Percentiles rank a stretch among this genome's conserved stretches.
These are phyloP conservation scores for Hortaea werneckii DNA, from an alignment of 2,329 filamentous ascomycete species.

Conservation along the genomic window DNA sequence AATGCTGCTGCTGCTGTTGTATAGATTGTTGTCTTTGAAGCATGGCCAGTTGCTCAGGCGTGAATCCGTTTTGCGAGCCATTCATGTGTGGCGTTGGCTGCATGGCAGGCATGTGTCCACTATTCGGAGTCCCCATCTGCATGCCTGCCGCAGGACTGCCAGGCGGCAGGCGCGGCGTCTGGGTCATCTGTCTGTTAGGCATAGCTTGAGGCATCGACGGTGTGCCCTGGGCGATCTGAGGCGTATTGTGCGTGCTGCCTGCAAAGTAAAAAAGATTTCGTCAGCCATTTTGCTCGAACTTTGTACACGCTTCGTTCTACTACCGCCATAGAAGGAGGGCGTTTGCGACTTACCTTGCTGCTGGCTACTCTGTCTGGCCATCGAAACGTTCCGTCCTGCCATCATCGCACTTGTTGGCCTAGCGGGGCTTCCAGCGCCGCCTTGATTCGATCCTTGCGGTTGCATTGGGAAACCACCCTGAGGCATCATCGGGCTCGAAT, in stretches of 20 bases:
- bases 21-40: conserved; percentile 23
- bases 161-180: conserved; percentile 27
- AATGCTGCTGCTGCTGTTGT: not conserved
- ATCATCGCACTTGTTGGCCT: conserved; percentile 56
- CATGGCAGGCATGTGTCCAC: conserved; percentile 17
- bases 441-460: conserved; percentile 55
- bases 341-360: conserved; percentile 13
- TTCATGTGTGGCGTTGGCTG: conserved; percentile 17
- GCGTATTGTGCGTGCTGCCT: conserved; percentile 25
- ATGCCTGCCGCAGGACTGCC: conserved; percentile 24
- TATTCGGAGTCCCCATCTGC: conserved; percentile 16
- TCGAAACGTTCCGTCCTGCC: conserved; percentile 22
- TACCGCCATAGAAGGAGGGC: no score
- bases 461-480: conserved; percentile 37
- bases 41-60: conserved; percentile 23
- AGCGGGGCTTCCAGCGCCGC: conserved; percentile 49
- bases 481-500: conserved; percentile 33
- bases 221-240: conserved; percentile 29
- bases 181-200: conserved; percentile 26
- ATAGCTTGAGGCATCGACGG: conserved; percentile 26
- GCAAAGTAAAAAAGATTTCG: no score
- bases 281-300: no score
- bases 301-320: no score
- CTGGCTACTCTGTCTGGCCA: conserved; percentile 30
- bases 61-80: conserved; percentile 17